phyloP scores from a whole-genome alignment of 2,329 filamentous ascomycete species.

The Scedosporium dehoogii region DNA sequence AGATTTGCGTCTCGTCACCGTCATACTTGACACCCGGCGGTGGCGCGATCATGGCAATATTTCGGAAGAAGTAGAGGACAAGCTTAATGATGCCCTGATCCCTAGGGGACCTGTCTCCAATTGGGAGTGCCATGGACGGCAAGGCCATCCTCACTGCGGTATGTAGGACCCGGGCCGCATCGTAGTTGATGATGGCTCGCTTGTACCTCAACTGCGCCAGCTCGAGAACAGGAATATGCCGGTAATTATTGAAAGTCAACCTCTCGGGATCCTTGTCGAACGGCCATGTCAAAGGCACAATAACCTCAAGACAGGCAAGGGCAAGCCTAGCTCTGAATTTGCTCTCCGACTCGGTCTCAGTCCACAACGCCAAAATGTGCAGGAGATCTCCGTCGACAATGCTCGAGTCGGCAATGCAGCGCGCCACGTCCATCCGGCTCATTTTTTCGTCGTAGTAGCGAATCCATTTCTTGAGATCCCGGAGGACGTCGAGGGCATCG shows the following conservation, averaged over 20 bases:
- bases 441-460: conserved; percentile 88
- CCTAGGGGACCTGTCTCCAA: conserved; percentile 63
- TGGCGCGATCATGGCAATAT: conserved; percentile 75
- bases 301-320: conserved; percentile 77
- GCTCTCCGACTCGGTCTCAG: conserved; percentile 60
- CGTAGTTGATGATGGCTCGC: conserved; percentile 74
- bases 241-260: conserved; percentile 87
- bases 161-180: conserved; percentile 66
- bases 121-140: conserved; percentile 72
- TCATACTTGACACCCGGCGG: conserved; percentile 65
- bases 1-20: conserved; percentile 83
- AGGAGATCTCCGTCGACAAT: conserved; percentile 83
- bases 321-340: conserved; percentile 70
- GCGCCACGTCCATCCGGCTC: conserved; percentile 88
- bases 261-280: conserved; percentile 67
- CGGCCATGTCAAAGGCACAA: conserved; percentile 92
- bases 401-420: conserved; percentile 86
- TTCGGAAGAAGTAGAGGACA: conserved; percentile 79
- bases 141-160: conserved; percentile 72
- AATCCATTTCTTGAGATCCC: conserved; percentile 92
- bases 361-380: conserved; percentile 78
- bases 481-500: conserved; percentile 82
- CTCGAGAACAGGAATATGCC: conserved; percentile 82
- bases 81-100: conserved; percentile 92
- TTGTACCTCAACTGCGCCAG: conserved; percentile 87